Evolutionary conservation across 148 eudicot species (phyloP), one percentile per base, ranked within the genome.

Genomic region (Rhododendron simsii): DNA sequence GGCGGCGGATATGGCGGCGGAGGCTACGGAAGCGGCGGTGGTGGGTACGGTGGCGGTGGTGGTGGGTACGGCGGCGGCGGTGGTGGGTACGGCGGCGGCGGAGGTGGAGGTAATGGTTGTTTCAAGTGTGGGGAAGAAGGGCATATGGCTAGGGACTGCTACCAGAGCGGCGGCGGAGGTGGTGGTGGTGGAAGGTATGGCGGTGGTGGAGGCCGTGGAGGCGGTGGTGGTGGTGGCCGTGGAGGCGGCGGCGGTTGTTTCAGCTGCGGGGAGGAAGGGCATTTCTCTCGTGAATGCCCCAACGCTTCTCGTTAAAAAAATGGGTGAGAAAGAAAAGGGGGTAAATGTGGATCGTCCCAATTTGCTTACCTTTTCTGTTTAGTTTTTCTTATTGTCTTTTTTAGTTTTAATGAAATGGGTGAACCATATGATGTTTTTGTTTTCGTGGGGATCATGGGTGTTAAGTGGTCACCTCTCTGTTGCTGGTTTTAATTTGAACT

Each of bases 221-320:
- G 83, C 26, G 88, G 88, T 0, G 88, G 91, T 4, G 80, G 81
- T 57, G 88, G 14, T 0, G 85, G 20, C 1, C 63, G 41, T 37
- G 80, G 26, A 3, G 87, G 89, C 0, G 90, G 90, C 5, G 86
- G 88, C 0, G 86, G 88, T 2, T 89, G 90, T 82, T 89, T 81
- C 67, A 75, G 79, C 61, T 91, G 92, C 71, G 92, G 92, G 30
- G 92, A 86, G 76, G 82, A 82, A 2, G 93, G 93, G 13, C 93
- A 91, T 39, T 91, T 91, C 48, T 86, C 93, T 12, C 87, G 93
- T 3, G 93, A 91, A 12, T 91, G 93, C 79, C 90, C 93, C 5
- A 87, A 59, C 61, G 48, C 86, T 7, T 28, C 44, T 61, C 86
- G 85, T 78, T 90, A 75, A 81, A 37, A n/a, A 4, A 11, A 9